Evolutionary conservation across 805 yeast species (phyloP), one percentile per base, ranked within the genome.

Genomic region (Hagleromyces aurorensis): DNA sequence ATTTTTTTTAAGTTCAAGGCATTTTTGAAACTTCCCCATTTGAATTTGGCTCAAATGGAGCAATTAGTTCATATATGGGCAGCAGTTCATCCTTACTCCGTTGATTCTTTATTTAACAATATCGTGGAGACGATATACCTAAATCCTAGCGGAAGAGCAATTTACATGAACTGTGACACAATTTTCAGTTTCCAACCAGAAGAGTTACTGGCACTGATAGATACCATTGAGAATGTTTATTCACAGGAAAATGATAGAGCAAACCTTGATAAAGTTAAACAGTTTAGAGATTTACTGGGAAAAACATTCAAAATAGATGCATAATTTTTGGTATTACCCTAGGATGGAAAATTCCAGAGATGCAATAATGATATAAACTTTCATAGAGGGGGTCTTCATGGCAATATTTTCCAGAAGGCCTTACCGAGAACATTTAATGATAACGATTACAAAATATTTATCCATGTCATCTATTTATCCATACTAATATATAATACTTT

Each of bases 111-210:
- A 7, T 50, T 52, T 40, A 52, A 55, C 29, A 55, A 55, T 25
- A 37, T 52, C 20, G 45, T 51, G 4, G 61, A 55, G 29, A 46
- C 57, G 5, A 30, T 50, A 3, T 43, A 49, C 23, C 33, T 54
- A 33, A 42, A 49, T 16, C 40, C 52, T 10, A 30, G 35, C n/a
- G 30, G 41, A 9, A 32, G 39, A 14, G 21, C 27, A 7, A 22
- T 48, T 6, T 40, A 38, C 27, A 27, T 48, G 11, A 28, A 35
- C 13, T 38, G 38, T 28, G 44, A 42, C 23, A 19, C 50, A 27
- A 19, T 32, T 4, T 50, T 48, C 34, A 32, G 37, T 6, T 46
- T 41, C 27, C 31, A 38, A 13, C 28, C 38, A 8, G 21, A 30
- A n/a, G 36, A 41, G 5, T 26, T 50, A 12, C 13, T 25, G 8